Evolutionary conservation across 2,329 filamentous ascomycete species (phyloP), one percentile per base, ranked within the genome.

Genomic region (Diatrype stigma): DNA sequence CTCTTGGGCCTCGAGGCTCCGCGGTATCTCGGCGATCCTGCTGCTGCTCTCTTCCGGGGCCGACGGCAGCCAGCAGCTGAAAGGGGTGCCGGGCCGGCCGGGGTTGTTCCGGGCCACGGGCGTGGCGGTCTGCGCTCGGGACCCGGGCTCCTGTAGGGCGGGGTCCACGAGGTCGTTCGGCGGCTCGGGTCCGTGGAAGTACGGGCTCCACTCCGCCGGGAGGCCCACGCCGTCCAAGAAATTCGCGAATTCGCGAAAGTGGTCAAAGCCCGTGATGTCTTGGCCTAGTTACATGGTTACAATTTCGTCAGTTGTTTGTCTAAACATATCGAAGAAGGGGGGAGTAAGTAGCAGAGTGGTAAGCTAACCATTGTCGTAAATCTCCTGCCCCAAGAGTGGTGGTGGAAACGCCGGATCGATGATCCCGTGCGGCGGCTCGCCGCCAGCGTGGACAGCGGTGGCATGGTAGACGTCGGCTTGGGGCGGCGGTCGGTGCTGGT

Each of bases 161-260:
- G 60, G 51, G 34, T 65, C 63, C 2, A 61, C 23, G 7, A 58
- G 42, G 3, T 60, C 57, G 3, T 63, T 51, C 23, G 58, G 53
- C 22, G 56, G 50, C 21, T 60, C 56, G 16, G 60, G 60, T 5
- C 60, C 59, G 11, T 69, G 56, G 42, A 71, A 67, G 49, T 68
- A 70, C 0, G 68, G 69, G 45, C 67, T 69, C 69, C 69, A 71
- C 56, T 71, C 68, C 1, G 69, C 64, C 3, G 69, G 67, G 11
- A 71, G 56, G 0, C 69, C 68, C 4, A 71, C 62, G 2, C 68
- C 68, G 6, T 70, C 69, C 2, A 71, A 62, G 30, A 71, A 72
- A 34, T 63, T 64, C 45, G 69, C 67, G 50, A 71, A 72, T 11
- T 70, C 69, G 30, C 64, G 54, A 45, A 72, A 72, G 30, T 71